Evolutionary conservation across 345 rosid genomes (phyloP).

Genomic region (Euclidium syriacum): DNA sequence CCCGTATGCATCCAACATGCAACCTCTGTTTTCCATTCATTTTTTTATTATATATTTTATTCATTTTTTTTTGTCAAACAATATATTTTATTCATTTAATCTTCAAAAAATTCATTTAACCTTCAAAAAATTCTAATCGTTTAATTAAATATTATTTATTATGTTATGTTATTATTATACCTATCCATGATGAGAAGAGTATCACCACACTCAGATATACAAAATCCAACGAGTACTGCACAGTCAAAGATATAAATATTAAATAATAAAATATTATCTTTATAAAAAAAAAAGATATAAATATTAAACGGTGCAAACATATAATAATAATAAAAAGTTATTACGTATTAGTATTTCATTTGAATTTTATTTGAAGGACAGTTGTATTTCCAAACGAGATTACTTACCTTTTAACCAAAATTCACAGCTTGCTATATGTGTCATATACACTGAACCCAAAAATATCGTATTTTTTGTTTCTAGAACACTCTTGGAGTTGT

Average conservation of each 20-base stretch:
- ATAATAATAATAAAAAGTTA: not conserved
- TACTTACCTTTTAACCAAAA: not conserved
- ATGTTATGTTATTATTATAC: conserved; percentile 37
- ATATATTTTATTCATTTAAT: not conserved
- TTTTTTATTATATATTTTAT: not conserved
- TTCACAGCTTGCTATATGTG: not conserved
- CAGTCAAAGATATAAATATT: not conserved
- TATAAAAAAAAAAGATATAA: not conserved
- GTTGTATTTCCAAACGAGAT: not conserved
- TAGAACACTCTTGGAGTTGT: not conserved
- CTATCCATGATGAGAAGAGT: conserved; percentile 86
- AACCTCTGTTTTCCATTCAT: conserved; percentile 56
- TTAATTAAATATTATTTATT: not conserved
- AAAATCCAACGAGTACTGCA: conserved; percentile 97
- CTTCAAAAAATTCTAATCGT: not conserved
- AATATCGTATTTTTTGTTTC: not conserved
- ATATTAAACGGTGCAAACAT: not conserved
- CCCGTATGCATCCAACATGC: conserved; percentile 99
- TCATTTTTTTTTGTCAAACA: not conserved
- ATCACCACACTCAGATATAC: conserved; percentile 85
- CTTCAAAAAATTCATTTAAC: not conserved
- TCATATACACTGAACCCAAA: not conserved
- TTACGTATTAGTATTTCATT: not conserved
- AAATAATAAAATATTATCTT: too few species aligned
- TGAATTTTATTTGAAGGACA: not conserved